Conservation (phyloP, 805 yeast genomes). For the Metahyphopichia silvanorum region DNA sequence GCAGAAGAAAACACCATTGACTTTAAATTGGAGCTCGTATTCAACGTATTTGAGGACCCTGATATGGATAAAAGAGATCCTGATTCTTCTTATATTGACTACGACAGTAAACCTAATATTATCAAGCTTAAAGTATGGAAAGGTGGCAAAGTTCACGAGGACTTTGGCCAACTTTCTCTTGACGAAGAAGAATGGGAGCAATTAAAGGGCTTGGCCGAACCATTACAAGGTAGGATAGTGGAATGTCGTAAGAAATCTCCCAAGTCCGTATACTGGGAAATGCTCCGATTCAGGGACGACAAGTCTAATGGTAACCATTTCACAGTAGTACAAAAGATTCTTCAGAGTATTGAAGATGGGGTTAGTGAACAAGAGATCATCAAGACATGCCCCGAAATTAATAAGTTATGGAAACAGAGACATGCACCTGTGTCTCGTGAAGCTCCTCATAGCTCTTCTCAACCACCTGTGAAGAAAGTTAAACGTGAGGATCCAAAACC, state of each 20-base stretch:
- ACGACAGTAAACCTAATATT: conserved; percentile 68
- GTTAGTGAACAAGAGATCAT: conserved; percentile 76
- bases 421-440: conserved; percentile 1
- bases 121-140: conserved; percentile 74
- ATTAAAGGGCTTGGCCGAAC: conserved; percentile 67
- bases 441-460: conserved; percentile 2
- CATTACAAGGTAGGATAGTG: conserved; percentile 83
- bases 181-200: conserved; percentile 77
- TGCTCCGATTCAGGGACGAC: conserved; percentile 90
- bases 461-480: conserved; percentile 2
- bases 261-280: conserved; percentile 66
- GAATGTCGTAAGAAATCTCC: conserved; percentile 72
- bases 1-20: conserved; percentile 93
- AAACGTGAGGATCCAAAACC: conserved; percentile 4
- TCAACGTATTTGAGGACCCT: conserved; percentile 56
- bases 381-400: conserved; percentile 54
- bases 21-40: conserved; percentile 65
- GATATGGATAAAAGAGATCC: conserved; percentile 66
- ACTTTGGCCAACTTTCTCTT: conserved; percentile 62
- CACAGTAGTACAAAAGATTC: conserved; percentile 74
- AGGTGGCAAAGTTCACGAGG: conserved; percentile 61
- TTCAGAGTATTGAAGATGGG: conserved; percentile 82
- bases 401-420: conserved; percentile 61
- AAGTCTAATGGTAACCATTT: conserved; percentile 84
- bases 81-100: conserved; percentile 70